Evolutionary conservation across 371 early-diverging fungal species (phyloP).

Genomic region (Mucor indicus): DNA sequence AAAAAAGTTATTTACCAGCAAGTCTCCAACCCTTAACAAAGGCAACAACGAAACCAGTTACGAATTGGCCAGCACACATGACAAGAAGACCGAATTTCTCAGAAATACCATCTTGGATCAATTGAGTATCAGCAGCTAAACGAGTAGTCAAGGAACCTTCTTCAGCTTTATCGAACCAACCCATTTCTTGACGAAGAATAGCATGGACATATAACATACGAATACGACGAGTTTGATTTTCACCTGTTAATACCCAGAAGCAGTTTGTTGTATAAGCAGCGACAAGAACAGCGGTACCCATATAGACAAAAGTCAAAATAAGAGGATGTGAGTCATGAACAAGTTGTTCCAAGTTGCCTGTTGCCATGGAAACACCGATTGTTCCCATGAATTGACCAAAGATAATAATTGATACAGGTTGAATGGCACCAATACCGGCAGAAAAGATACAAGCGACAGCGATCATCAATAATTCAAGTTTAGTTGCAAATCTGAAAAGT

Average conservation of each 20-base stretch:
- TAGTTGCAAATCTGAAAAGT: constrained; percentile 68
- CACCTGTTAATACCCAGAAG: constrained; percentile 43
- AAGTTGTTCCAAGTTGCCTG: constrained; percentile 6
- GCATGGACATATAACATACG: constrained; percentile 62
- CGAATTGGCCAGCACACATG: constrained; percentile 68
- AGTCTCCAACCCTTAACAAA: constrained; percentile 86
- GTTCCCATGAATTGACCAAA: constrained; percentile 41
- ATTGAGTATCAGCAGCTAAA: constrained; percentile 73
- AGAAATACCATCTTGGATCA: constrained; percentile 84
- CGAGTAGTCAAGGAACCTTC: constrained; percentile 71
- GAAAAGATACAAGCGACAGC: constrained; percentile 13
- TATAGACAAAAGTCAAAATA: constrained; percentile 41
- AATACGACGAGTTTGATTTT: constrained; percentile 41
- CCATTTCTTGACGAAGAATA: constrained; percentile 86
- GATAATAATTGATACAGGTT: constrained; percentile 35
- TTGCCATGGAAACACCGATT: constrained; percentile 9
- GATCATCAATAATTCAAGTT: constrained; percentile 56
- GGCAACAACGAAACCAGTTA: constrained; percentile 84
- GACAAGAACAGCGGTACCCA: constrained; percentile 40
- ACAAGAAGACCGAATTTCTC: constrained; percentile 81
- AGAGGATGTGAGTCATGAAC: constrained; percentile 13
- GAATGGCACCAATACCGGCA: constrained; percentile 29
- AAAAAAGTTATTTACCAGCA: constrained; percentile 22
- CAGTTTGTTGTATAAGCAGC: constrained; percentile 35
- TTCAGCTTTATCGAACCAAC: constrained; percentile 84